phyloP scores from a whole-genome alignment of 108 stramenopile species.

The Cyclotella sp. region DNA sequence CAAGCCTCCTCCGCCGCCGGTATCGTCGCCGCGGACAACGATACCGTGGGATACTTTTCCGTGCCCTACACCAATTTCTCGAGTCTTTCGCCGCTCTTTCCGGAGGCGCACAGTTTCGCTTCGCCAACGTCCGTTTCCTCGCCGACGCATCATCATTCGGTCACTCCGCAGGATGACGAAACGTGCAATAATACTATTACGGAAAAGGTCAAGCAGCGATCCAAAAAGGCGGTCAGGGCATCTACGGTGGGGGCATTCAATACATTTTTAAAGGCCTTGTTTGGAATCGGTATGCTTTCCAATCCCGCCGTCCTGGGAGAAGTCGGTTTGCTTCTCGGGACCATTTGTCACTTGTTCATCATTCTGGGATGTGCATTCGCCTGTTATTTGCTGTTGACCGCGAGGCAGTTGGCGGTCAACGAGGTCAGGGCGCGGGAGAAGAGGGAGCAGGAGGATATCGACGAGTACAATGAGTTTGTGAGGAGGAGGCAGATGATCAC shows the following conservation, averaged over 20 bases:
- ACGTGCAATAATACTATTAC: slow-evolving; percentile 42
- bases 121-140: neutral
- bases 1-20: neutral
- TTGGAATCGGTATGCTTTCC: slow-evolving; percentile 54
- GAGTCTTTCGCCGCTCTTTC: neutral
- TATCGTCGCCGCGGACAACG: neutral
- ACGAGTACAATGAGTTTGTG: slow-evolving; percentile 20
- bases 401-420: slow-evolving; percentile 43
- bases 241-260: slow-evolving; percentile 54
- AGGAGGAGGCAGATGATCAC: slow-evolving; percentile 6
- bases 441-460: slow-evolving; percentile 15
- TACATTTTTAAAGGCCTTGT: slow-evolving; percentile 53
- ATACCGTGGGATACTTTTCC: neutral
- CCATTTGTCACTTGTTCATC: slow-evolving; percentile 54
- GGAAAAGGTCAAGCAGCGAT: slow-evolving; percentile 29
- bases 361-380: slow-evolving; percentile 52
- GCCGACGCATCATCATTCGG: neutral
- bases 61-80: neutral
- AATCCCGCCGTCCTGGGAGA: slow-evolving; percentile 54
- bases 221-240: slow-evolving; percentile 36
- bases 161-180: slow-evolving; percentile 19
- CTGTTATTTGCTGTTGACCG: slow-evolving; percentile 49
- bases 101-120: neutral
- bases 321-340: slow-evolving; percentile 50
- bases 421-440: slow-evolving; percentile 29